Percentiles rank a stretch among this genome's conserved stretches.
Conservation (phyloP, 805 yeast species). For the Kazachstania bromeliacearum region DNA sequence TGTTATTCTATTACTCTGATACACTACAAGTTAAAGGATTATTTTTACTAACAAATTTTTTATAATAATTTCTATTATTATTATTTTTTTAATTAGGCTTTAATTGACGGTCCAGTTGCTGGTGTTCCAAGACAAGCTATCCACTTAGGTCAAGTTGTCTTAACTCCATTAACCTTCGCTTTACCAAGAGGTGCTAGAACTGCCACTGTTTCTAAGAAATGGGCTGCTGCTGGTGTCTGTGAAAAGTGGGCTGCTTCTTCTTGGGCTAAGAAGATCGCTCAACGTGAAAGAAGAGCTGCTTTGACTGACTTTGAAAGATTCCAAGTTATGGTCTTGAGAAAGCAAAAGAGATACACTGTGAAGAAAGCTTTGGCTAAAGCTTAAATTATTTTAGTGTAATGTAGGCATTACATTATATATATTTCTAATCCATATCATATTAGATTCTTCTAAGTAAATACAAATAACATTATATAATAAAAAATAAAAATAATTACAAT, state of each 20-base stretch:
- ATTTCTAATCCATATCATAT: too few species aligned
- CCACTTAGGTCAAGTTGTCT: conserved; percentile 75
- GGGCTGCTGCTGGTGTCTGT: conserved; percentile 82
- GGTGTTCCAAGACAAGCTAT: conserved; percentile 89
- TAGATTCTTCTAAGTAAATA: too few species aligned
- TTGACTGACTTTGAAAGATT: conserved; percentile 98
- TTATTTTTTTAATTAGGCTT: conserved; percentile 42
- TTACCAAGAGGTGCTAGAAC: conserved; percentile 95
- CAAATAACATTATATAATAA: too few species aligned
- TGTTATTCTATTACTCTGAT: too few species aligned
- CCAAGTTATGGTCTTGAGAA: conserved; percentile 96
- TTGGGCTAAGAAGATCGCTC: conserved; percentile 98
- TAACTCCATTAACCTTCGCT: conserved; percentile 84
- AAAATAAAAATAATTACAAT: too few species aligned
- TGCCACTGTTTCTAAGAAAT: conserved; percentile 78
- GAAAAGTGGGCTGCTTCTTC: conserved; percentile 87
- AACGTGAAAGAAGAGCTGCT: conserved; percentile 85
- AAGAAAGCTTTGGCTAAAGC: conserved; percentile 97
- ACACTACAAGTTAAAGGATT: too few species aligned
- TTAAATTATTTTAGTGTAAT: conserved; percentile 40
- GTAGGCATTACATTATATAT: too few species aligned
- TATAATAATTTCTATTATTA: conserved; percentile 2
- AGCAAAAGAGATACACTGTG: conserved; percentile 92
- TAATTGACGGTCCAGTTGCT: conserved; percentile 90
- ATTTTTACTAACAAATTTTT: conserved; percentile 4